Evolutionary conservation across 345 rosid genomes (phyloP), one percentile per base, ranked within the genome.

Genomic region (Eutrema yunnanense): DNA sequence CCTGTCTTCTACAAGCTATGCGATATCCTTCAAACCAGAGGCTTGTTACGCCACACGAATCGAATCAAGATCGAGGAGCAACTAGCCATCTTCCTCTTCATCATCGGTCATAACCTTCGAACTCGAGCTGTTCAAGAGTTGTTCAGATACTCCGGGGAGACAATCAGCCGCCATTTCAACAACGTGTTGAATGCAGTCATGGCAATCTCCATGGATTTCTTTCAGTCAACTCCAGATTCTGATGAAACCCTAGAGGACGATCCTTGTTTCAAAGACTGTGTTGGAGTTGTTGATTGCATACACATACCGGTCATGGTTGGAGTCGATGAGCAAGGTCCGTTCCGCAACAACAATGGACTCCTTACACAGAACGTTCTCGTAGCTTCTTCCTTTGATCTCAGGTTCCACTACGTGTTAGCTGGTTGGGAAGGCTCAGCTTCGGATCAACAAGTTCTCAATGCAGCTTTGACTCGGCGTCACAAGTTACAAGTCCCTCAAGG

Each of bases 391-490:
- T 83, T 90, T 75, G 97, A 93, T 79, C 81, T 93, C 69, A 86
- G 83, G 81, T 93, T 93, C 76, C 84, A 80, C 76, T 93, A 90
- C 65, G 96, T 93, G 22, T 81, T 89, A 44, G 97, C 98, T 74
- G 98, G 98, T 12, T 93, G 98, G 98, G 98, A 93, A 83, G 97
- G 97, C 42, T 90, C 98, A 3, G 94, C 98, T 63, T 84, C 92
- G 10, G 90, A 90, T 80, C 85, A 85, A 74, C 83, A 81, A 65
- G 94, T 90, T 80, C 79, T 93, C 37, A 81, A 85, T 63, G 87
- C 97, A 0, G 96, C 96, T 29, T 84, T 93, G 73, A 85, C 89
- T 13, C 86, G 97, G 64, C 85, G 64, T 50, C 80, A 80, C 84
- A 87, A 83, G 69, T 78, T 90, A 74, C 85, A 79, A 56, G 86